Evolutionary conservation across 805 yeast species (phyloP).

Genomic region (Spathaspora gorwiae): DNA sequence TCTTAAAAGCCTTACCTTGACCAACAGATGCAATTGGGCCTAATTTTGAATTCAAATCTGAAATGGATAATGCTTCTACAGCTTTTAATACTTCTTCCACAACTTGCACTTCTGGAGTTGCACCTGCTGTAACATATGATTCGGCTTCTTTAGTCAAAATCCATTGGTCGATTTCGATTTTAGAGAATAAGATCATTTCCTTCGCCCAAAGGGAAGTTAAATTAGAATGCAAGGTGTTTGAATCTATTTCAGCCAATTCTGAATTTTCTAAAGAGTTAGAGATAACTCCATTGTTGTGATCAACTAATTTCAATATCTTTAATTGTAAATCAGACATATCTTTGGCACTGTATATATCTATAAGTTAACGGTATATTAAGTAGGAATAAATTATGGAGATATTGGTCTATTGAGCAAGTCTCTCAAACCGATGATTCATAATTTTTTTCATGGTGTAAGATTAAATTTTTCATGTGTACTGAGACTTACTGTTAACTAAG

Average conservation of each 20-base stretch:
- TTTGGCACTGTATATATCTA: background rate
- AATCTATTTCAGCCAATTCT: slow-evolving; percentile 58
- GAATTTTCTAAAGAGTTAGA: slow-evolving; percentile 57
- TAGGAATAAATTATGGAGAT: too few species aligned
- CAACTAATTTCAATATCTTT: slow-evolving; percentile 59
- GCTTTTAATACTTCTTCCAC: slow-evolving; percentile 68
- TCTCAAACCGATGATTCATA: too few species aligned
- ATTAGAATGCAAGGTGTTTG: slow-evolving; percentile 72
- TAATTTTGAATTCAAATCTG: slow-evolving; percentile 66
- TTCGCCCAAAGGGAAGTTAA: slow-evolving; percentile 82
- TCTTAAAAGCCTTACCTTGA: slow-evolving; percentile 95
- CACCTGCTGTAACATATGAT: slow-evolving; percentile 69
- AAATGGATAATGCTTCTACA: slow-evolving; percentile 74
- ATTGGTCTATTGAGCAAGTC: too few species aligned
- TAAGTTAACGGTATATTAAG: background rate
- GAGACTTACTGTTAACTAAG: too few species aligned
- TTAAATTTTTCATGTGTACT: too few species aligned
- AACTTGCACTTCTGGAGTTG: slow-evolving; percentile 81
- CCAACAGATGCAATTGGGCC: slow-evolving; percentile 88
- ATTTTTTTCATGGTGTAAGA: too few species aligned
- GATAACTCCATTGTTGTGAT: slow-evolving; percentile 45
- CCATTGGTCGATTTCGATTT: slow-evolving; percentile 74
- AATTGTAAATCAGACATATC: slow-evolving; percentile 67
- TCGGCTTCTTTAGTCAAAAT: slow-evolving; percentile 74
- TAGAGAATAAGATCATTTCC: slow-evolving; percentile 68